Evolutionary conservation across 2,329 filamentous ascomycete genomes (phyloP), one percentile per base, ranked within the genome.

Genomic region (Fusarium sp.): DNA sequence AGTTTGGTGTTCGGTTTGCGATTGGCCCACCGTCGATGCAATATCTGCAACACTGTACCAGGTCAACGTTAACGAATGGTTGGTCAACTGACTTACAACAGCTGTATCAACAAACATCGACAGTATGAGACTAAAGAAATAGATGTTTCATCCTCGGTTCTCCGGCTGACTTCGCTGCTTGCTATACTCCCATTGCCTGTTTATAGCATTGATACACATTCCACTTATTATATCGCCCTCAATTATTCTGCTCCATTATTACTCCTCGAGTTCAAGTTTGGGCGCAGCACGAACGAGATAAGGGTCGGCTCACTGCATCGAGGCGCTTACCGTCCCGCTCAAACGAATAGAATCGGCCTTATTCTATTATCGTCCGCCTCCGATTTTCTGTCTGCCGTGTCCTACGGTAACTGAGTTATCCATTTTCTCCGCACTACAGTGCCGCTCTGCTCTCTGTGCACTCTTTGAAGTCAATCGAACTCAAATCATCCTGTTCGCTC

Each of bases 231-330:
- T 26, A 44, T 31, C 34, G 49, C 39, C 23, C 34, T n/a, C 31
- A 52, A 52, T 25, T 25, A 25, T 42, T 52, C 18, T 39, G 30
- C 21, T 19, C 19, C 19, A 37, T 37, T 50, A 25, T 43, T 50
- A 31, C n/a, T 21, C 26, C 41, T 23, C 21, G 28, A 45, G 16
- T 25, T 45, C 53, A 14, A 46, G 13, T 18, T 31, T 34, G 3
- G 44, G 39, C 21, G 14, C 48, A 55, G 58, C 51, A 52, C 41
- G n/a, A 55, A 52, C 52, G 26, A 70, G 45, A 68, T 55, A 55
- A 65, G 26, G 19, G 21, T 49, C 55, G 58, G 67, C 55, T 49
- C 39, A 37, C 54, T 59, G 67, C 67, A 70, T 67, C 63, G 48
- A 70, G 63, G 48, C 39, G 39, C 56, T 56, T 51, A 50, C 34